Conservation (phyloP, 257 asterid genomes). For the Primulina eburnea region DNA sequence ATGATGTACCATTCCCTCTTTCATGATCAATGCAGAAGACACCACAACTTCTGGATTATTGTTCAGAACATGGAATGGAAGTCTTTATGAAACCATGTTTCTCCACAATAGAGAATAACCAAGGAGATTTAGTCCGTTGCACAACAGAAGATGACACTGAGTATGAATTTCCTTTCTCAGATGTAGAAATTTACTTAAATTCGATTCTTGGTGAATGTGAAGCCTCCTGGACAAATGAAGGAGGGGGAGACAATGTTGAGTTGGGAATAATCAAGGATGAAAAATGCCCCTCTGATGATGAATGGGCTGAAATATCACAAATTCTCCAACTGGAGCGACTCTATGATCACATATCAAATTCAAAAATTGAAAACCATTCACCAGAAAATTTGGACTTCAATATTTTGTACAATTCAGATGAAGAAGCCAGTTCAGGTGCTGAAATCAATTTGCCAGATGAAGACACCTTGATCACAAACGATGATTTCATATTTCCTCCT, state of each 20-base stretch:
- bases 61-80: constrained; percentile 22
- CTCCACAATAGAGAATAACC: constrained; percentile 16
- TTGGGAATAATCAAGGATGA: constrained; percentile 28
- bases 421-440: neutral
- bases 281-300: constrained; percentile 37
- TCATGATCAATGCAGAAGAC: constrained; percentile 35
- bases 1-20: constrained; percentile 18
- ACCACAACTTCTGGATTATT: constrained; percentile 20
- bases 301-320: constrained; percentile 52
- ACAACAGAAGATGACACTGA: constrained; percentile 16
- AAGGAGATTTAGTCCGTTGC: constrained; percentile 27
- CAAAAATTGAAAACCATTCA: constrained; percentile 29
- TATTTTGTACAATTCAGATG: neutral
- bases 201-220: constrained; percentile 18
- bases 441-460: constrained; percentile 44
- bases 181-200: constrained; percentile 20
- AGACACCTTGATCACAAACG: constrained; percentile 33
- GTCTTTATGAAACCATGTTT: constrained; percentile 15
- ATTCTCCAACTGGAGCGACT: constrained; percentile 37
- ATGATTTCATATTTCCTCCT: constrained; percentile 27
- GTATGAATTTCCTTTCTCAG: constrained; percentile 22
- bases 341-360: constrained; percentile 19
- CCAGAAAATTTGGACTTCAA: constrained; percentile 19
- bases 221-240: constrained; percentile 15
- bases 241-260: constrained; percentile 18